phyloP scores from a whole-genome alignment of 768 basidiomycete genomes.

The Boletus fagicola region DNA sequence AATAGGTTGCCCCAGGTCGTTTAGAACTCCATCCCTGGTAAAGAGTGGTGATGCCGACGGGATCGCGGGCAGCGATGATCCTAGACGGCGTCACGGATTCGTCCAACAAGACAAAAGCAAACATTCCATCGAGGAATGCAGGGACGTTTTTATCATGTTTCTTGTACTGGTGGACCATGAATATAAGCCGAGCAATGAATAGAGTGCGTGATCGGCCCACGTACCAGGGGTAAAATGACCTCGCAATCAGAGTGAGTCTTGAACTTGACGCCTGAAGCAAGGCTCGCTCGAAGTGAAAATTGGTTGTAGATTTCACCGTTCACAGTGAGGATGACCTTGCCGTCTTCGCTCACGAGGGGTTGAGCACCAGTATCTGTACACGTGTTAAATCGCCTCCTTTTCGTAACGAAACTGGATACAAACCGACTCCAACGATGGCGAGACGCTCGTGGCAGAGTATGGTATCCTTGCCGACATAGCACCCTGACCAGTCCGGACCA shows the following conservation, averaged over 20 bases:
- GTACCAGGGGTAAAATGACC: conserved; percentile 88
- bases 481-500: conserved; percentile 99
- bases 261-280: conserved; percentile 71
- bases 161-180: conserved; percentile 57
- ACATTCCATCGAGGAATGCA: conserved; percentile 92
- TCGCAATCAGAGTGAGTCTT: conserved; percentile 99
- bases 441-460: conserved; percentile 94
- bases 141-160: conserved; percentile 78
- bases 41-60: conserved; percentile 97
- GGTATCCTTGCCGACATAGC: conserved; percentile 76
- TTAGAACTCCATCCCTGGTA: conserved; percentile 94
- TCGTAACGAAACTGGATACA: conserved; percentile 26
- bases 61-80: conserved; percentile 94
- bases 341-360: conserved; percentile 85
- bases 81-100: conserved; percentile 87
- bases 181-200: background rate
- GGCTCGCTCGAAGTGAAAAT: conserved; percentile 64
- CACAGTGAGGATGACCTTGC: conserved; percentile 80
- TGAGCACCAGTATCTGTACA: conserved; percentile 90
- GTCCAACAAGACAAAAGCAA: conserved; percentile 95
- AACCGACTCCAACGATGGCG: conserved; percentile 97
- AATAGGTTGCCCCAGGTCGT: conserved; percentile 80
- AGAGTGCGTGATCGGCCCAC: conserved; percentile 21
- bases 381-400: background rate
- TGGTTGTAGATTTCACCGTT: conserved; percentile 99